Percentiles rank a stretch among this genome's conserved stretches.
Evolutionary conservation across 2,329 filamentous ascomycete species (phyloP).

Genomic region (Epichloe aotearoae): DNA sequence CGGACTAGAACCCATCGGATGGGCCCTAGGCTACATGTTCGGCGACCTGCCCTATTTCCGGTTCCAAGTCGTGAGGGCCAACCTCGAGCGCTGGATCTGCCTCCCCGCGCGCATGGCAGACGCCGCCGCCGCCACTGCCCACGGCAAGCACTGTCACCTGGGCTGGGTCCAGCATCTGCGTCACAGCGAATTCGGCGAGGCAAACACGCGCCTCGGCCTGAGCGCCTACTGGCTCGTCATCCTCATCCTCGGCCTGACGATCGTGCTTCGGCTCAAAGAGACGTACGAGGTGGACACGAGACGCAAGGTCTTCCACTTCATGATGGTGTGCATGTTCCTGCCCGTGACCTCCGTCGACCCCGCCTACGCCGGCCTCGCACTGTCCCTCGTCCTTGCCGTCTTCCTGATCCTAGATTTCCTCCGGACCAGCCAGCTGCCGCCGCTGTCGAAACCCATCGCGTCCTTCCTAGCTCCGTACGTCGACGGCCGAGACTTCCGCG

Average conservation of each 20-base stretch:
- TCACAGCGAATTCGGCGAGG: constrained; percentile 51
- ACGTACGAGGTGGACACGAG: constrained; percentile 88
- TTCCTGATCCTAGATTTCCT: constrained; percentile 85
- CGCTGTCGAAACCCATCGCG: constrained; percentile 73
- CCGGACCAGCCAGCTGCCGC: constrained; percentile 80
- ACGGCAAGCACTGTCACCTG: constrained; percentile 27
- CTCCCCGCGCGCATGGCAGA: constrained; percentile 39
- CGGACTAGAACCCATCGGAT: constrained; percentile 73
- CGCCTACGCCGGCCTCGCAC: constrained; percentile 63
- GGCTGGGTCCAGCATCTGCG: constrained; percentile 57
- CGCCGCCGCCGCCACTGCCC: constrained; percentile 5
- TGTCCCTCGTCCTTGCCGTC: constrained; percentile 66
- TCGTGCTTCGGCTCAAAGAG: constrained; percentile 61
- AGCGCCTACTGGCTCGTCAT: constrained; percentile 60
- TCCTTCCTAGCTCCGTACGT: constrained; percentile 86
- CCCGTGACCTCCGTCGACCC: constrained; percentile 81
- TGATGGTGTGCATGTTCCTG: constrained; percentile 93
- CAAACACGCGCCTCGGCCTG: constrained; percentile 70
- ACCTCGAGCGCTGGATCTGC: constrained; percentile 62
- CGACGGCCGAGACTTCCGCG: constrained; percentile 82
- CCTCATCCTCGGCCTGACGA: constrained; percentile 55
- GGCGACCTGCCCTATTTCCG: constrained; percentile 64
- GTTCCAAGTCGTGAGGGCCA: constrained; percentile 53
- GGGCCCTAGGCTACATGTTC: constrained; percentile 82
- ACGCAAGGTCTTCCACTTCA: constrained; percentile 94